Conservation (phyloP, 345 rosid species). For the Turritis glabra region DNA sequence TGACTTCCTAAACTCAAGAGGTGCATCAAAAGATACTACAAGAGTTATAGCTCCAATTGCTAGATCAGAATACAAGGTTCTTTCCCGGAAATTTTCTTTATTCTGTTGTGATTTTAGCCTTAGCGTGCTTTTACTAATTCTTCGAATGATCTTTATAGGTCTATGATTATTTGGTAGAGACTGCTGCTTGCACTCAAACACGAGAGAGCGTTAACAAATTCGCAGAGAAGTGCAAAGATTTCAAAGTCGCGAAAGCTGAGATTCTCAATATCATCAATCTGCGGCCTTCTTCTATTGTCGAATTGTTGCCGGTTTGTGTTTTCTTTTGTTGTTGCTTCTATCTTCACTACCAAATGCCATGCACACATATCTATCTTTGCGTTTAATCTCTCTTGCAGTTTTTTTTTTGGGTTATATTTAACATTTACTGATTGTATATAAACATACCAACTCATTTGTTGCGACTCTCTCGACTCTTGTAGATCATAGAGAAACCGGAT, state of each 20-base stretch:
- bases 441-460: not conserved
- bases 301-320: slow-evolving; percentile 53
- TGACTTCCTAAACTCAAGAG: slow-evolving; percentile 64
- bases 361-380: not conserved
- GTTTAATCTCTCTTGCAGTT: not conserved
- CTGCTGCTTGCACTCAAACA: slow-evolving; percentile 60
- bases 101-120: not conserved
- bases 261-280: slow-evolving; percentile 67
- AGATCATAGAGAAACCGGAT: slow-evolving; percentile 35
- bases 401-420: too few species aligned
- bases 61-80: slow-evolving; percentile 73
- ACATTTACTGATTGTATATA: too few species aligned
- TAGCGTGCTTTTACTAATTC: not conserved
- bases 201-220: slow-evolving; percentile 55
- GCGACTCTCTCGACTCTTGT: slow-evolving; percentile 19
- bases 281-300: slow-evolving; percentile 57
- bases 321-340: not conserved
- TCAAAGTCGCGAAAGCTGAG: slow-evolving; percentile 77
- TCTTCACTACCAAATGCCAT: not conserved
- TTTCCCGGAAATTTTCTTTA: not conserved
- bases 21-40: slow-evolving; percentile 69
- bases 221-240: slow-evolving; percentile 54
- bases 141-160: slow-evolving; percentile 49
- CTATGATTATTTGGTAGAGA: slow-evolving; percentile 64
- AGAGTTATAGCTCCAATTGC: slow-evolving; percentile 63